These are phyloP conservation scores for Golubevia pallescens DNA, from an alignment of 1,284 basidiomycete species.

Conservation along the genomic window DNA sequence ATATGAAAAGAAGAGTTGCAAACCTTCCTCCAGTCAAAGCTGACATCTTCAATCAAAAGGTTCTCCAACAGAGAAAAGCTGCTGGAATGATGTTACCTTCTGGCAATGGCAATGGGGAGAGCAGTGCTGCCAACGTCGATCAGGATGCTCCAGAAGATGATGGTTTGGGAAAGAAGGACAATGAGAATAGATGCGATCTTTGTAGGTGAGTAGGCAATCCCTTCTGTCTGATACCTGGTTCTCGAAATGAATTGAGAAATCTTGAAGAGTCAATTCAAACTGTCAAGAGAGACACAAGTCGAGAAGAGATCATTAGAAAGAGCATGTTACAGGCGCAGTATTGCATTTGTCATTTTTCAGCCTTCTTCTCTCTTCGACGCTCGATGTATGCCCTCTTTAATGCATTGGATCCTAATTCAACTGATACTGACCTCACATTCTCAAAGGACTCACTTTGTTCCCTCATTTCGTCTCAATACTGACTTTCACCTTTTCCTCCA, in stretches of 20 bases:
- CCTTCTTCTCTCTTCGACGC: too few species aligned
- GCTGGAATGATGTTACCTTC: too few species aligned
- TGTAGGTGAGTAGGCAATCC: conserved; percentile 83
- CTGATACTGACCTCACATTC: not conserved
- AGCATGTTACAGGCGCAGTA: too few species aligned
- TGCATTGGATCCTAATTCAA: not conserved
- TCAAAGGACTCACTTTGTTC: too few species aligned
- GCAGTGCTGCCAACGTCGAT: conserved; percentile 70
- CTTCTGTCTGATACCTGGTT: too few species aligned
- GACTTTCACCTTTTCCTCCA: not conserved
- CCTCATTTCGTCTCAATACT: not conserved
- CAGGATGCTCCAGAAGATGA: conserved; percentile 6
- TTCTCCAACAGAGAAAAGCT: conserved; percentile 65
- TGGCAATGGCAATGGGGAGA: conserved; percentile 66
- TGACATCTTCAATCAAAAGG: conserved; percentile 84
- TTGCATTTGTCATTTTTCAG: too few species aligned
- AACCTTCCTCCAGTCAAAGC: conserved; percentile 84
- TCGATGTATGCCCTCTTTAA: too few species aligned
- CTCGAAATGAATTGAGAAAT: too few species aligned
- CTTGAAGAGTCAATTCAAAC: too few species aligned
- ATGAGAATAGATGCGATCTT: conserved; percentile 75
- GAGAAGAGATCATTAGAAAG: too few species aligned
- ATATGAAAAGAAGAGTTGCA: conserved; percentile 96
- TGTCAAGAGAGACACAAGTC: too few species aligned
- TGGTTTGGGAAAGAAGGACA: conserved; percentile 58